Percentiles rank a stretch among this genome's conserved stretches.
These are phyloP conservation scores for Trichopus zeylanicus DNA, from an alignment of 116 monocot genomes.

Conservation along the genomic window DNA sequence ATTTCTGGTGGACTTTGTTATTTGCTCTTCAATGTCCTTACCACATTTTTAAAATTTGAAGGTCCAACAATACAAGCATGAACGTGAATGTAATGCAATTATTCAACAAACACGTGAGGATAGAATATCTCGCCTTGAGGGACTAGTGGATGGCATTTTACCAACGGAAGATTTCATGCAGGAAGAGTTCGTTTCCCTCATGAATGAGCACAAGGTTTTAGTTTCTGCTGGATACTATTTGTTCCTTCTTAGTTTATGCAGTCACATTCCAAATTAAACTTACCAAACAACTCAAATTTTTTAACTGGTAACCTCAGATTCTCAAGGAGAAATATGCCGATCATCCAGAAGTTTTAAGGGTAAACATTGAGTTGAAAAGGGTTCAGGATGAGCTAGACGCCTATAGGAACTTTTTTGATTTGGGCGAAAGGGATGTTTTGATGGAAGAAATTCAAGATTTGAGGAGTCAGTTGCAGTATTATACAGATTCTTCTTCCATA, in stretches of 20 bases:
- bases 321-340: conserved; percentile 82
- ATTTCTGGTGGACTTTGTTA: neutral
- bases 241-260: neutral
- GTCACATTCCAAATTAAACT: neutral
- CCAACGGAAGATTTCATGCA: conserved; percentile 81
- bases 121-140: conserved; percentile 88
- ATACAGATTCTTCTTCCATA: conserved; percentile 37
- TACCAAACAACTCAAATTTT: neutral
- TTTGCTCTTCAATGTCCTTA: neutral
- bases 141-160: conserved; percentile 87
- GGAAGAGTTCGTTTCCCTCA: conserved; percentile 64
- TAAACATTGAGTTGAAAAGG: conserved; percentile 68
- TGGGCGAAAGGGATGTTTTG: conserved; percentile 84
- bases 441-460: conserved; percentile 94
- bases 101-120: conserved; percentile 79
- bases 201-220: conserved; percentile 78
- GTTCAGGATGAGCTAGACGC: conserved; percentile 68
- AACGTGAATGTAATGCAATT: conserved; percentile 81
- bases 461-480: conserved; percentile 68
- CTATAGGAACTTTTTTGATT: conserved; percentile 69
- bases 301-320: conserved; percentile 25
- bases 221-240: neutral
- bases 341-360: conserved; percentile 68
- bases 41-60: conserved; percentile 14
- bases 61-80: conserved; percentile 97